Base-by-base conservation (phyloP, 176 grass and related monocot genomes). In the Oryza meridionalis region DNA sequence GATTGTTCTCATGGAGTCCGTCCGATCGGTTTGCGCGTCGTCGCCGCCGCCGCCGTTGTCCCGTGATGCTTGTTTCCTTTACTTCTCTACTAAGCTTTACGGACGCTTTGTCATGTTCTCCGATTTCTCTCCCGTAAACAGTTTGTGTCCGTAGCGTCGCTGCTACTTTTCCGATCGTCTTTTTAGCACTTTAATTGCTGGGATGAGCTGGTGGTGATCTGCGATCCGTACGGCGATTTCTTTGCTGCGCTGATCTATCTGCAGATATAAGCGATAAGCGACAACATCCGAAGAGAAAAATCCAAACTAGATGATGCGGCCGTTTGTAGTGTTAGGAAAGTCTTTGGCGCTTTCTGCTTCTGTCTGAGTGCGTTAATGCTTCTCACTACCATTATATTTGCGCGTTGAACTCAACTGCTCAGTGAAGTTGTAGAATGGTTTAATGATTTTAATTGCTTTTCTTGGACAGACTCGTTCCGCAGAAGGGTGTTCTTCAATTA, bases 401-500 rank as follows among this genome's bases (percentile, higher is more conserved):
- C n/a, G 58, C 58, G 65, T 64, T 49, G 11, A 72, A 32, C 65
- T 37, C 27, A 84, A 74, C 25, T 61, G 22, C 58, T 45, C 8
- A 5, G 12, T 16, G 13, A 67, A 44, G 1, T 64, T 82, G 9
- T 44, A 66, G 19, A 22, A 62, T n/a, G 0, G 4, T n/a, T 4
- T 69, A 29, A 66, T 77, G 7, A 69, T 47, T 47, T 47, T 86
- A 31, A 78, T 16, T n/a, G 59, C 24, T 22, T 61, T 43, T 91
- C 15, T 29, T 19, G 38, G 35, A 32, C 84, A 98, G 95, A 98
- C 26, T 94, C 92, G 4, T 94, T 90, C 77, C 91, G 96, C 38
- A 93, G 58, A 86, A 93, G 80, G 81, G 91, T 98, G 11, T 98
- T 98, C 77, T 98, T 98, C n/a, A 98, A 98, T 64, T 98, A 98